Base-by-base conservation (phyloP, 805 yeast genomes). In the Metschnikowia chrysomelidarum region DNA sequence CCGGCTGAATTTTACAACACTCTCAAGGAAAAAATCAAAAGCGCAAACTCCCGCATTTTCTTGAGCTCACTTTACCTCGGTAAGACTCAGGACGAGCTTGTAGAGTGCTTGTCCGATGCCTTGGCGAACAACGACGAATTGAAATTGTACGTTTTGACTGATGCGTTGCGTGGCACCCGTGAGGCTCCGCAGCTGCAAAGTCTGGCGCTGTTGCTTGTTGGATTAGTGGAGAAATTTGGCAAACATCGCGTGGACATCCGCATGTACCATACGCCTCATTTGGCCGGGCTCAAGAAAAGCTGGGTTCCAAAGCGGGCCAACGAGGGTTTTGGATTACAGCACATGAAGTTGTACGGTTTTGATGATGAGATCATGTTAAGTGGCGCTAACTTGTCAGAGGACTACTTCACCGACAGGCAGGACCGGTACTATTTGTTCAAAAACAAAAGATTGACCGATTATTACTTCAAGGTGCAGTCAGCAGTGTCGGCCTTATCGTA, bases 341-440 rank as follows among this genome's bases (percentile, higher is more conserved):
- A 93, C 56, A 93, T 93, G 98, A 93, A 93, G 57, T 73, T 93
- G 19, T 93, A 93, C 57, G 98, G 98, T 2, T 80, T 89, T 51
- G 98, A 93, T 57, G 78, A 87, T 51, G 96, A 89, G 54, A 78
- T 93, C 26, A 74, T 93, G 13, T 69, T 93, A 20, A 76, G 85
- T 12, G 98, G 98, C 5, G 98, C 98, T 2, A 93, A 93, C 53
- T 68, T 93, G 30, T 87, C 96, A 0, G 68, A 75, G 23, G 98
- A 93, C 61, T 93, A 93, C 59, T 93, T 93, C 61, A 85, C 95
- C 3, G 82, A 91, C 59, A 77, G 98, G 46, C 98, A 93, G 57
- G 98, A 93, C 59, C 68, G 98, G 30, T 93, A 93, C 60, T 85
- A 88, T 49, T 38, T 82, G 11, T 84, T 93, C 59, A 71, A 71